Percentiles rank a stretch among this genome's conserved stretches.
Conservation (phyloP, 768 basidiomycete species). For the Guyanaporus albipodus region DNA sequence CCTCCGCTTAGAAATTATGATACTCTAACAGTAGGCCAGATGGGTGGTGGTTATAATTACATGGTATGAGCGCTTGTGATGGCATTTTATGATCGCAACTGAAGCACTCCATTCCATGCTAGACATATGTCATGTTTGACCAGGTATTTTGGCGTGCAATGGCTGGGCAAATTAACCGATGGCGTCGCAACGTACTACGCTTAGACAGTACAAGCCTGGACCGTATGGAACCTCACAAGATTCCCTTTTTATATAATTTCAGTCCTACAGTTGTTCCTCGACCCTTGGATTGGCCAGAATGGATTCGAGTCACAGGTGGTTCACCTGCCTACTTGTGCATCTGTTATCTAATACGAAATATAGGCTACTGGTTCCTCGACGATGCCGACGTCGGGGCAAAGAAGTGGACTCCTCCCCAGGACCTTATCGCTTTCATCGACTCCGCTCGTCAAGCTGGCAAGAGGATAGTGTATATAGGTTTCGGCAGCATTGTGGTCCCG, state of each 20-base stretch:
- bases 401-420: conserved; percentile 85
- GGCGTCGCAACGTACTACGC: conserved; percentile 74
- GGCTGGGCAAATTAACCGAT: conserved; percentile 91
- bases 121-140: conserved; percentile 97
- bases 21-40: conserved; percentile 42
- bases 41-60: conserved; percentile 98
- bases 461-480: conserved; percentile 97
- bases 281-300: conserved; percentile 98
- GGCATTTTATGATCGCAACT: conserved; percentile 1
- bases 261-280: conserved; percentile 87
- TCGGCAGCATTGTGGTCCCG: conserved; percentile 95
- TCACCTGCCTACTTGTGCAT: conserved; percentile 4
- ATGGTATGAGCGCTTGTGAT: conserved; percentile 59
- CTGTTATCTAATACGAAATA: conserved; percentile 5
- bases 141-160: conserved; percentile 97
- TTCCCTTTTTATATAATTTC: conserved; percentile 98
- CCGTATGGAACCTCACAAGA: conserved; percentile 96
- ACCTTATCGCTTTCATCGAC: conserved; percentile 79
- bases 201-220: conserved; percentile 84
- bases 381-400: conserved; percentile 85
- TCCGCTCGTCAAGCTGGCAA: conserved; percentile 67
- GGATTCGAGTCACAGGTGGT: conserved; percentile 89
- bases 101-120: background rate
- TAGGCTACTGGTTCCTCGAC: conserved; percentile 97
- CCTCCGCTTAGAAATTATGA: background rate